Percentiles rank a stretch among this genome's conserved stretches.
These are phyloP conservation scores for Gymnopilus dilepis DNA, from an alignment of 768 basidiomycete species.

Conservation along the genomic window DNA sequence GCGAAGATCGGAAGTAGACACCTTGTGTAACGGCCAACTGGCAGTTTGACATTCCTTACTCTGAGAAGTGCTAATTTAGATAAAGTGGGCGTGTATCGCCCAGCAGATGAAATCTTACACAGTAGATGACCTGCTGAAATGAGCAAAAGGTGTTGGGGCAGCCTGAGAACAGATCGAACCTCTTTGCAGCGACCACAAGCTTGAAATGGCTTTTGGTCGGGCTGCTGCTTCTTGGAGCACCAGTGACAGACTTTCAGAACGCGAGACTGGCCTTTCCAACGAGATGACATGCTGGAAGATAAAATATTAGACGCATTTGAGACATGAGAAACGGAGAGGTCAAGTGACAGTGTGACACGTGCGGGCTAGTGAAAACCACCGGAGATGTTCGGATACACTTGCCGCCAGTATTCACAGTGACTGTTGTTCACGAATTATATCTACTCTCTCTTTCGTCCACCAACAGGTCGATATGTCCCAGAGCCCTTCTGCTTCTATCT, in stretches of 20 bases:
- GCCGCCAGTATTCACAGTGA: conserved; percentile 27
- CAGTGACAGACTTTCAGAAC: conserved; percentile 34
- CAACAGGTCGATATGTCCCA: conserved; percentile 58
- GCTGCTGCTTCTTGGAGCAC: conserved; percentile 33
- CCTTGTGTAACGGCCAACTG: conserved; percentile 33
- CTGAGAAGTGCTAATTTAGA: conserved; percentile 21
- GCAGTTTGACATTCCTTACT: conserved; percentile 33
- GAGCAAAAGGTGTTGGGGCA: not conserved
- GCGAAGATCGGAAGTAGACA: conserved; percentile 7
- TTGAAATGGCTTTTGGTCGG: conserved; percentile 29
- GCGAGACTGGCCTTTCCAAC: conserved; percentile 34
- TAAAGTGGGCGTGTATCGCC: conserved; percentile 10
- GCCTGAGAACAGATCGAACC: conserved; percentile 18
- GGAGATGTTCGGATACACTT: conserved; percentile 32
- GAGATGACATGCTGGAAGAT: conserved; percentile 19
- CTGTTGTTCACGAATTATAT: conserved; percentile 27
- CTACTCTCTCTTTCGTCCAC: conserved; percentile 26
- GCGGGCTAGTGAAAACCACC: conserved; percentile 27
- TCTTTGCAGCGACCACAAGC: conserved; percentile 34
- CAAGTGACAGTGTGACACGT: conserved; percentile 40
- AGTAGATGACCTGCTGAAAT: conserved; percentile 30
- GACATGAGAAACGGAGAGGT: conserved; percentile 24
- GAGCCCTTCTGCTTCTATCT: conserved; percentile 62
- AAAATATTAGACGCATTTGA: conserved; percentile 16
- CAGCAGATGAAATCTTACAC: conserved; percentile 22